Conservation (phyloP, 2,329 filamentous ascomycete species). For the Arachnomyces sp. region DNA sequence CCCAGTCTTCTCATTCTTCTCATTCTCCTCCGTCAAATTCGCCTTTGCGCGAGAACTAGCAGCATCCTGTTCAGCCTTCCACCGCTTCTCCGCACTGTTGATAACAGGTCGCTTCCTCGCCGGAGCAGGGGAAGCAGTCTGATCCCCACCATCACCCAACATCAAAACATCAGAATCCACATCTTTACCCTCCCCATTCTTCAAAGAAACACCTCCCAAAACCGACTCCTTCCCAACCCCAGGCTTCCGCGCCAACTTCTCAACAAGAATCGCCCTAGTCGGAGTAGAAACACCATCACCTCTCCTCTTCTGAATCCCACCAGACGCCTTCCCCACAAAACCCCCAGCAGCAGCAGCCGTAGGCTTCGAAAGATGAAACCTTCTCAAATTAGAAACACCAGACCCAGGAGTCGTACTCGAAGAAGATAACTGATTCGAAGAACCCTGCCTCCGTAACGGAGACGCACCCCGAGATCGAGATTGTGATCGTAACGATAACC, state of each 20-base stretch:
- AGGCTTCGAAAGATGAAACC: slow-evolving; percentile 35
- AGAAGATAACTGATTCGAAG: neutral
- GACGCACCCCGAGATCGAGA: neutral
- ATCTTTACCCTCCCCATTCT: slow-evolving; percentile 9
- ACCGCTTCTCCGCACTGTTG: slow-evolving; percentile 33
- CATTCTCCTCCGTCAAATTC: slow-evolving; percentile 4
- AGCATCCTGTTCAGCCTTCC: slow-evolving; percentile 28
- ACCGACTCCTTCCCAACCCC: slow-evolving; percentile 26
- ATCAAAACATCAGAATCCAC: slow-evolving; percentile 10
- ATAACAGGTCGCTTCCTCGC: slow-evolving; percentile 32
- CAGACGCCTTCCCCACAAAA: slow-evolving; percentile 16
- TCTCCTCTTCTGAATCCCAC: slow-evolving; percentile 31
- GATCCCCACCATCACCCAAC: slow-evolving; percentile 9
- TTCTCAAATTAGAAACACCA: slow-evolving; percentile 20
- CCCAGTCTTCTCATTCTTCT: slow-evolving; percentile 17
- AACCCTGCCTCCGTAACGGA: neutral
- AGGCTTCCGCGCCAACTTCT: slow-evolving; percentile 28
- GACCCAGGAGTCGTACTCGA: slow-evolving; percentile 3
- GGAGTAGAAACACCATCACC: slow-evolving; percentile 14
- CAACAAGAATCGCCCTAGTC: slow-evolving; percentile 32
- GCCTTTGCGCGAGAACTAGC: slow-evolving; percentile 7
- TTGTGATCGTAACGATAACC: neutral
- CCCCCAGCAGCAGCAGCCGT: slow-evolving; percentile 1
- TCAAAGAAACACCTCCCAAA: slow-evolving; percentile 22
- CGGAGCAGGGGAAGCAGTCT: slow-evolving; percentile 10